phyloP scores from a whole-genome alignment of 116 monocot species.

The Posidonia oceanica region DNA sequence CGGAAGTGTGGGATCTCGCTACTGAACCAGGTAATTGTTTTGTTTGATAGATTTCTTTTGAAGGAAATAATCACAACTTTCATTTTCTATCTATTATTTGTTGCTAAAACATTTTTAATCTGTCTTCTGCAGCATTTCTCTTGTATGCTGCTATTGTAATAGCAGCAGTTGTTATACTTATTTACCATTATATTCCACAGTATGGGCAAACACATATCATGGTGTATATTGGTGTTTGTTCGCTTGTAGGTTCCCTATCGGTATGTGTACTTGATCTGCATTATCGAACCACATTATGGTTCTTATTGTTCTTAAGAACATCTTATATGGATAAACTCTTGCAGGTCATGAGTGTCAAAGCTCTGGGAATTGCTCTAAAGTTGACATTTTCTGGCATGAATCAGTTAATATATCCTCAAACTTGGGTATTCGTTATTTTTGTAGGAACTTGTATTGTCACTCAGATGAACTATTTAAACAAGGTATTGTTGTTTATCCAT shows the following conservation, averaged over 20 bases:
- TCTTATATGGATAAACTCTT: background rate
- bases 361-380: conserved; percentile 81
- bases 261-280: conserved; percentile 33
- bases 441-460: conserved; percentile 64
- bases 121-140: conserved; percentile 65
- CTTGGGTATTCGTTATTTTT: conserved; percentile 68
- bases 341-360: conserved; percentile 97
- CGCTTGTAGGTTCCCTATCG: conserved; percentile 87
- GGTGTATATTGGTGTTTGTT: conserved; percentile 94
- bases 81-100: background rate
- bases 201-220: conserved; percentile 96
- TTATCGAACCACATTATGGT: background rate
- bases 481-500: conserved; percentile 34
- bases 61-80: background rate
- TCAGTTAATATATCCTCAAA: conserved; percentile 82
- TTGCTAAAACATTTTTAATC: background rate
- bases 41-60: background rate
- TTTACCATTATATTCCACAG: conserved; percentile 65
- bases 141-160: conserved; percentile 63
- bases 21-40: conserved; percentile 82
- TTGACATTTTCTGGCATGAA: conserved; percentile 90
- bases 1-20: conserved; percentile 90
- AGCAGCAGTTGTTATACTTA: conserved; percentile 56
- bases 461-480: conserved; percentile 94
- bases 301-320: background rate